Conservation (phyloP, 2,329 filamentous ascomycete genomes). For the Calonectria hawksworthii region DNA sequence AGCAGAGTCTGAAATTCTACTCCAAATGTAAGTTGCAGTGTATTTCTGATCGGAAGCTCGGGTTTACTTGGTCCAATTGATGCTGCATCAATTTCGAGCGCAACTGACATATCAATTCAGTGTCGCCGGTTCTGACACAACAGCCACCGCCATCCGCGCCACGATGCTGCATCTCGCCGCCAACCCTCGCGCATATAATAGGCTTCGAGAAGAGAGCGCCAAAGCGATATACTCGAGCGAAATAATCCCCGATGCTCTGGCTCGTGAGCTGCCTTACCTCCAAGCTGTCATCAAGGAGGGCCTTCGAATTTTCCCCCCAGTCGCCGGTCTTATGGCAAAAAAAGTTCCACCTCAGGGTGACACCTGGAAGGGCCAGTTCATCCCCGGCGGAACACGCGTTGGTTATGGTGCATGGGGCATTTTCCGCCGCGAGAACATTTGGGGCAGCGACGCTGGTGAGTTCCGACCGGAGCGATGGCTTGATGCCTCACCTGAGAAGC, state of each 20-base stretch:
- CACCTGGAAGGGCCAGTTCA: constrained; percentile 47
- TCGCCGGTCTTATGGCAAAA: constrained; percentile 54
- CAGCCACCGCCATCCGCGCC: constrained; percentile 66
- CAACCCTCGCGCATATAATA: constrained; percentile 60
- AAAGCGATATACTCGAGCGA: constrained; percentile 30
- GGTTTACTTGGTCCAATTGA: neutral
- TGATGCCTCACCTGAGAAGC: constrained; percentile 48
- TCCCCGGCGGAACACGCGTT: constrained; percentile 51
- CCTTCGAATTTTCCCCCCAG: constrained; percentile 54
- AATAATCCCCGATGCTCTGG: constrained; percentile 51
- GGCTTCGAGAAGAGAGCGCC: constrained; percentile 54
- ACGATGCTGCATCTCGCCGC: constrained; percentile 67
- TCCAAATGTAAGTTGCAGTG: constrained; percentile 37
- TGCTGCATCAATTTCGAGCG: accelerated
- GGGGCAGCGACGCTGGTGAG: constrained; percentile 51
- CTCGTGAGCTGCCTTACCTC: constrained; percentile 57
- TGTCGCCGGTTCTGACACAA: constrained; percentile 71
- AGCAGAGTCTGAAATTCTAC: constrained; percentile 44
- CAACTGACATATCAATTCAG: constrained; percentile 36
- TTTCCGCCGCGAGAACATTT: constrained; percentile 50
- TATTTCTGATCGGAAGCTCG: too few species aligned
- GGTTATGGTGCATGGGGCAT: constrained; percentile 54
- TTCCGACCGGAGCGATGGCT: constrained; percentile 56
- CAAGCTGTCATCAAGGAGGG: constrained; percentile 66
- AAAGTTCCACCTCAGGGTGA: constrained; percentile 50